phyloP scores from a whole-genome alignment of 192 early-diverging fungal genomes.

The Pilaira anomala region DNA sequence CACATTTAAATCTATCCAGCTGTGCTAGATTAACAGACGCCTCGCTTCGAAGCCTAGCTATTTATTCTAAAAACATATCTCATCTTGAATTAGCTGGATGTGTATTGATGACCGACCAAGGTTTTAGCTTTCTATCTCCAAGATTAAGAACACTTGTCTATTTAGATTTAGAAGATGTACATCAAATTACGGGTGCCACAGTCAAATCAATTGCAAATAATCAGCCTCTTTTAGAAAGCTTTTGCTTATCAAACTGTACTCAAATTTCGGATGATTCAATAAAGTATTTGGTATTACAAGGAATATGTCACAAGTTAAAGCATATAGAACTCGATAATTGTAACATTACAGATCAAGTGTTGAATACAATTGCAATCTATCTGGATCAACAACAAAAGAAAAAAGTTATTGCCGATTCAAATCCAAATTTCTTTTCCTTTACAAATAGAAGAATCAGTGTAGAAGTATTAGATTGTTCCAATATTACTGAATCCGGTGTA shows the following conservation, averaged over 20 bases:
- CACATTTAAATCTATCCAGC: slow-evolving; percentile 42
- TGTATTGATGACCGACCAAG: slow-evolving; percentile 39
- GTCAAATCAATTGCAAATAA: slow-evolving; percentile 30
- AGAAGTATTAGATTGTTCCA: slow-evolving; percentile 50
- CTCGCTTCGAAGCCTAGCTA: slow-evolving; percentile 32
- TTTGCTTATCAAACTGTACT: slow-evolving; percentile 40
- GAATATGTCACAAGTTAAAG: slow-evolving; percentile 27
- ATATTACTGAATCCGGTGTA: slow-evolving; percentile 47
- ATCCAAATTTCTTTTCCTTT: slow-evolving; percentile 5
- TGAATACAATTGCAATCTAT: slow-evolving; percentile 44
- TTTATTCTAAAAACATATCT: slow-evolving; percentile 31
- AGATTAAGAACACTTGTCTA: slow-evolving; percentile 15
- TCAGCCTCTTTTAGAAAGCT: slow-evolving; percentile 24
- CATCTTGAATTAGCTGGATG: slow-evolving; percentile 51
- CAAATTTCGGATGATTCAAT: slow-evolving; percentile 38
- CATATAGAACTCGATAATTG: slow-evolving; percentile 50
- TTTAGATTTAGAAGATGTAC: slow-evolving; percentile 41
- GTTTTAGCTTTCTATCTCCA: slow-evolving; percentile 32
- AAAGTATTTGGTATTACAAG: slow-evolving; percentile 27
- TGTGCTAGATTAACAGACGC: slow-evolving; percentile 40
- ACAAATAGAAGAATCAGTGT: slow-evolving; percentile 20
- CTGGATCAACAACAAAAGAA: slow-evolving; percentile 33
- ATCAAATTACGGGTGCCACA: slow-evolving; percentile 28
- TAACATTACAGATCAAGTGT: slow-evolving; percentile 40
- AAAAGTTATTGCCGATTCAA: slow-evolving; percentile 17